Evolutionary conservation across 805 yeast species (phyloP).

Genomic region (Saccharomycopsis fodiens): DNA sequence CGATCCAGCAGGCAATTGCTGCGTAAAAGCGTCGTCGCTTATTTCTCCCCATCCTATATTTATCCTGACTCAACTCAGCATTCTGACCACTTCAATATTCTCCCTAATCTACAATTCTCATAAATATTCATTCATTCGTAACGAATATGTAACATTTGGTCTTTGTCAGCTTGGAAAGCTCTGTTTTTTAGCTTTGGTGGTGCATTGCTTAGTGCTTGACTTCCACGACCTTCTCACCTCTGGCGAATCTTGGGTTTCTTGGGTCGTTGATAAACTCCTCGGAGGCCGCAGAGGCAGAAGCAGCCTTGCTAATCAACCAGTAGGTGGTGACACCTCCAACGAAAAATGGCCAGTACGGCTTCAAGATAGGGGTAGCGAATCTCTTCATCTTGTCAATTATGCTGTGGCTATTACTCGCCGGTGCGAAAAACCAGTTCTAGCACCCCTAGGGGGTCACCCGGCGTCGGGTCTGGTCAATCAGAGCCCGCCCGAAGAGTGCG

Average conservation of each 20-base stretch:
- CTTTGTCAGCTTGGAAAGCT: too few relatives aligned
- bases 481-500: neutral
- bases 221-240: conserved; percentile 43
- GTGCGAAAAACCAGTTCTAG: too few relatives aligned
- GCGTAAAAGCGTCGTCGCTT: too few relatives aligned
- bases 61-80: too few relatives aligned
- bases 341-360: conserved; percentile 84
- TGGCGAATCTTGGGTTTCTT: conserved; percentile 85
- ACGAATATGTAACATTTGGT: too few relatives aligned
- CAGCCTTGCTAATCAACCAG: conserved; percentile 63
- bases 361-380: conserved; percentile 40
- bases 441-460: neutral
- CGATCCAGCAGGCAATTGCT: conserved; percentile 37
- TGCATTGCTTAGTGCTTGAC: conserved; percentile 22
- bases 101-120: neutral
- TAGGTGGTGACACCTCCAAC: conserved; percentile 72
- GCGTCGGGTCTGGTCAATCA: neutral
- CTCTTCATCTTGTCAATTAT: conserved; percentile 31
- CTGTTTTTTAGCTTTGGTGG: neutral
- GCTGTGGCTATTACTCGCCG: too few relatives aligned
- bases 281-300: conserved; percentile 61
- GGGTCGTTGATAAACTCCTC: conserved; percentile 88
- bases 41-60: too few relatives aligned
- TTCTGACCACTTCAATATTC: neutral
- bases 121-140: neutral